phyloP scores from a whole-genome alignment of 768 basidiomycete species.

The Hemileccinum rubropunctum region DNA sequence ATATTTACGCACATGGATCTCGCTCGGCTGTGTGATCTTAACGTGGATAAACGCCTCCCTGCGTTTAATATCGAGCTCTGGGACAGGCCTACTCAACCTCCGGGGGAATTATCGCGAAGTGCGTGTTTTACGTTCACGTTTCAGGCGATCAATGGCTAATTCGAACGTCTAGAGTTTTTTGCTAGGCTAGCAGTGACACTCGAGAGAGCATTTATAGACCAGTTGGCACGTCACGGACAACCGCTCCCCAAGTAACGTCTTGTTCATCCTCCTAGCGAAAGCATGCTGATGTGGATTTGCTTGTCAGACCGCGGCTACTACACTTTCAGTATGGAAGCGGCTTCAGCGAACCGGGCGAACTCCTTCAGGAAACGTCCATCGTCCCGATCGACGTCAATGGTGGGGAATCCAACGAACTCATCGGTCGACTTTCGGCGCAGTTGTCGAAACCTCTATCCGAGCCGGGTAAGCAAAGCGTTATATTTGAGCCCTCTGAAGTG shows the following conservation, averaged over 20 bases:
- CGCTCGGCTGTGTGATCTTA: slow-evolving; percentile 54
- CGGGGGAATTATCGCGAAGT: slow-evolving; percentile 45
- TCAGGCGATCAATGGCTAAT: slow-evolving; percentile 13
- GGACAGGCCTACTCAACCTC: slow-evolving; percentile 34
- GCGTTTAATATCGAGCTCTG: slow-evolving; percentile 44
- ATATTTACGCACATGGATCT: slow-evolving; percentile 70
- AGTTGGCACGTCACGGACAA: slow-evolving; percentile 34
- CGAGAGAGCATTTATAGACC: slow-evolving; percentile 42
- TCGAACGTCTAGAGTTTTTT: slow-evolving; percentile 44
- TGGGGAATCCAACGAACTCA: slow-evolving; percentile 50
- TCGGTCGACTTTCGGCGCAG: slow-evolving; percentile 45
- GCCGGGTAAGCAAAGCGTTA: slow-evolving; percentile 49
- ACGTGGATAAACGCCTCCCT: slow-evolving; percentile 48
- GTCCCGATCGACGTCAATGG: slow-evolving; percentile 53
- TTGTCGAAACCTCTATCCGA: slow-evolving; percentile 28
- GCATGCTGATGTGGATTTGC: neutral
- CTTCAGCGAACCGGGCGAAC: slow-evolving; percentile 31
- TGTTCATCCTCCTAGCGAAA: slow-evolving; percentile 1
- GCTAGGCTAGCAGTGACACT: slow-evolving; percentile 40
- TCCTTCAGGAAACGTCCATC: slow-evolving; percentile 39
- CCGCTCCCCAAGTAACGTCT: slow-evolving; percentile 26
- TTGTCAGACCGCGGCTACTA: slow-evolving; percentile 41
- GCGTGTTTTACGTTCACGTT: slow-evolving; percentile 3
- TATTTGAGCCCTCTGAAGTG: slow-evolving; percentile 60
- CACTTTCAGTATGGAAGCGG: slow-evolving; percentile 55